A percentile compares a stretch with the other conserved stretches of the same genome.
Conservation (phyloP, 2,329 filamentous ascomycete genomes). For the Epichloe aotearoae region DNA sequence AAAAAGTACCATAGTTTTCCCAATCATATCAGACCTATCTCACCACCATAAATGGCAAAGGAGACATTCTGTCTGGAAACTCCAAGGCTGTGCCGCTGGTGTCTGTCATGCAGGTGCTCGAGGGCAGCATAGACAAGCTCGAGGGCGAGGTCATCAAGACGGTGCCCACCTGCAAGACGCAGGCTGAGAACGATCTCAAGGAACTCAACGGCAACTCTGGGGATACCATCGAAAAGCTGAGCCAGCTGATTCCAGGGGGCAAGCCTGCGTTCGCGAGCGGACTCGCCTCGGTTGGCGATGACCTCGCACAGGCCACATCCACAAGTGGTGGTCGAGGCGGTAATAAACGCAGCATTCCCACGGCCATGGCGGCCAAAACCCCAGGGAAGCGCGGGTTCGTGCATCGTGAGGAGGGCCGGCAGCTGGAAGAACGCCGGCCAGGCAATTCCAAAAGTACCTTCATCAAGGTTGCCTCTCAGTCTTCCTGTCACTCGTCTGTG, state of each 20-base stretch:
- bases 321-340: background rate
- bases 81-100: conserved; percentile 6
- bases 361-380: no score
- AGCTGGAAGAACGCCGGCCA: no score
- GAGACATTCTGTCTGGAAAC: conserved; percentile 4
- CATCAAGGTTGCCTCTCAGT: no score
- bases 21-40: conserved; percentile 7
- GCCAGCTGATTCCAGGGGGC: background rate
- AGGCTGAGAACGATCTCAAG: conserved; percentile 4
- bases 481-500: no score
- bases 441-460: no score
- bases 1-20: conserved; percentile 5
- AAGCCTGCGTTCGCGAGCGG: background rate
- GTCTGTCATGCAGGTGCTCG: conserved; percentile 7
- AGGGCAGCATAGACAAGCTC: conserved; percentile 9
- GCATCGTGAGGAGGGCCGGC: no score
- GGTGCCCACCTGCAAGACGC: conserved; percentile 8
- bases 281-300: background rate
- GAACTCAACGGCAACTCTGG: background rate
- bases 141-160: conserved; percentile 7
- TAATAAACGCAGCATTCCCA: no score
- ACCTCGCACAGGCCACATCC: background rate
- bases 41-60: conserved; percentile 8
- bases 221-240: background rate
- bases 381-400: no score